Evolutionary conservation across 176 grass and related monocot species (phyloP).

Genomic region (Triticum timopheevii): DNA sequence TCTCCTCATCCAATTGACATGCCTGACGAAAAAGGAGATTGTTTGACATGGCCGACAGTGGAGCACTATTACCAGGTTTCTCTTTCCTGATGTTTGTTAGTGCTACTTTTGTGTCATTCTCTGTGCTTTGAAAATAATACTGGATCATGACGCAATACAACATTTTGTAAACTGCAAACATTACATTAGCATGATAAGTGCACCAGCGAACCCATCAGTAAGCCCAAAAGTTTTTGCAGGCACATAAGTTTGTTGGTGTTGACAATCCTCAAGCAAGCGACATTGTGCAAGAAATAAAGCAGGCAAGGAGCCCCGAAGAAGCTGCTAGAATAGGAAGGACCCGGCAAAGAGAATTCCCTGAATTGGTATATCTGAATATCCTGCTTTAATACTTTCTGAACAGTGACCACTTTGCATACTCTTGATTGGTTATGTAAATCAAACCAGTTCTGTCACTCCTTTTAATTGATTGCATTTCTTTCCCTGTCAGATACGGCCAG

Average conservation of each 20-base stretch:
- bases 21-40: constrained; percentile 58
- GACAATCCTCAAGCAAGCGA: constrained; percentile 56
- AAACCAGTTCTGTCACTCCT: background rate
- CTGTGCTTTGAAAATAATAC: background rate
- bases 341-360: constrained; percentile 66
- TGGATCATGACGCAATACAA: background rate
- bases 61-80: constrained; percentile 98
- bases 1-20: constrained; percentile 78
- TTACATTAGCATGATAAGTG: background rate
- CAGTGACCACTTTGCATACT: background rate
- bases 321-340: constrained; percentile 88
- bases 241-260: constrained; percentile 78
- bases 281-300: constrained; percentile 75
- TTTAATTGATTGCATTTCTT: constrained; percentile 5
- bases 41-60: constrained; percentile 63
- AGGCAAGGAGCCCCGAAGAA: constrained; percentile 85
- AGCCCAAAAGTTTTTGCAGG: constrained; percentile 41
- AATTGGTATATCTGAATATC: constrained; percentile 64
- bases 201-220: background rate
- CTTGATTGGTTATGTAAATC: background rate
- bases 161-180: background rate
- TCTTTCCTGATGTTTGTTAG: background rate
- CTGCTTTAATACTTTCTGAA: background rate
- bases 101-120: background rate
- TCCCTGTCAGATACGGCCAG: constrained; percentile 49